Evolutionary conservation across 768 basidiomycete genomes (phyloP).

Genomic region (Pleurotus citrinopileatus): DNA sequence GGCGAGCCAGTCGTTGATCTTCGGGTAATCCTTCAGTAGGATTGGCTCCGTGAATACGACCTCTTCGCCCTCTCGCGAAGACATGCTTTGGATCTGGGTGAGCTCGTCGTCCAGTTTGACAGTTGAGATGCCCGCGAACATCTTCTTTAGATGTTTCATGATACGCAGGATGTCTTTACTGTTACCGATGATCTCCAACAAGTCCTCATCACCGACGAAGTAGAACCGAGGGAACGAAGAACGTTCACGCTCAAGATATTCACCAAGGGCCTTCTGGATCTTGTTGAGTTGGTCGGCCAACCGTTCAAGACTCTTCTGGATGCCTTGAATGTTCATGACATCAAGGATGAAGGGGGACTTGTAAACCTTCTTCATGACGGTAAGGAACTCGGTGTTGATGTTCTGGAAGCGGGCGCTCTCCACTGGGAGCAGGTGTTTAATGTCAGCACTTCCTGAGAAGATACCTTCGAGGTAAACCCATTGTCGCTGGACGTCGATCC

Average conservation of each 20-base stretch:
- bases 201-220: conserved; percentile 98
- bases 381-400: conserved; percentile 96
- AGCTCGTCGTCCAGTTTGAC: conserved; percentile 84
- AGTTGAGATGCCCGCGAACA: conserved; percentile 98
- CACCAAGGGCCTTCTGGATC: conserved; percentile 98
- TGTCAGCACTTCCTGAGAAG: conserved; percentile 99
- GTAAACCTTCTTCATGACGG: conserved; percentile 99
- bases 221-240: conserved; percentile 99
- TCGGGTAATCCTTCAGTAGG: conserved; percentile 87
- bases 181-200: conserved; percentile 98
- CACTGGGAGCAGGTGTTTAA: conserved; percentile 97
- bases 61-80: conserved; percentile 94
- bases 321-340: conserved; percentile 92
- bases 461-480: conserved; percentile 99
- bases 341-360: conserved; percentile 98
- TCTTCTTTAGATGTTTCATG: conserved; percentile 99
- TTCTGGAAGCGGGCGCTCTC: conserved; percentile 98
- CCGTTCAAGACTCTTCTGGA: conserved; percentile 97
- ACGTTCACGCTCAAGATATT: conserved; percentile 96
- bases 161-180: conserved; percentile 97
- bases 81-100: conserved; percentile 89
- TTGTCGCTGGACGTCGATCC: conserved; percentile 99
- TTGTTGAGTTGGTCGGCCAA: conserved; percentile 94
- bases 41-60: conserved; percentile 83
- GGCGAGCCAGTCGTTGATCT: conserved; percentile 98